Evolutionary conservation across 2,329 filamentous ascomycete species (phyloP).

Genomic region (Neurospora sp.): DNA sequence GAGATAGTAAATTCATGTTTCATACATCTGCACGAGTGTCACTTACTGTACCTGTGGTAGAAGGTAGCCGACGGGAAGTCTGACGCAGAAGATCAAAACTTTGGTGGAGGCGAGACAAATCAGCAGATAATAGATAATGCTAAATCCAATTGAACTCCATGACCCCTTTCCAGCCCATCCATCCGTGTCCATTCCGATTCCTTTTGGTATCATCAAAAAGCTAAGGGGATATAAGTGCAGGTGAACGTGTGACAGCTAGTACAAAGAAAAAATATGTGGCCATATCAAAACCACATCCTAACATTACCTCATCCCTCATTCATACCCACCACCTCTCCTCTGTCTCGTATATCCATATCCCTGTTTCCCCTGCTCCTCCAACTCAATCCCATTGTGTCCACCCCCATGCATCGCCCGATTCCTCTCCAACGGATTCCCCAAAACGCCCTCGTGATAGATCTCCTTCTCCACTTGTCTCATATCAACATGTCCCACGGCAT

Average conservation of each 20-base stretch:
- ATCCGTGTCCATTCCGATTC: neutral
- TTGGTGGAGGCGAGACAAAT: neutral
- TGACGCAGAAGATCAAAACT: neutral
- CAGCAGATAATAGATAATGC: neutral
- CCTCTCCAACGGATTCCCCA: neutral
- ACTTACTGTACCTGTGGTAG: neutral
- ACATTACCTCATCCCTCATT: neutral
- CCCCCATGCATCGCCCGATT: neutral
- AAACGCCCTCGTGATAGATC: slow-evolving; percentile 18
- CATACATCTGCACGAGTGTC: neutral
- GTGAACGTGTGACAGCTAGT: neutral
- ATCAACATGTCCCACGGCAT: slow-evolving; percentile 45
- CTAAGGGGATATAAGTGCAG: neutral
- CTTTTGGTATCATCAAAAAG: neutral
- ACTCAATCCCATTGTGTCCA: neutral
- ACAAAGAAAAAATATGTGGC: neutral
- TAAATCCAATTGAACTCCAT: neutral
- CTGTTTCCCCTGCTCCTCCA: neutral
- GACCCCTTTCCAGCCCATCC: neutral
- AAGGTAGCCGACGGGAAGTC: neutral
- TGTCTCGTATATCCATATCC: neutral
- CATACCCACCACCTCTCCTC: neutral
- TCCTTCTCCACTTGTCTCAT: slow-evolving; percentile 48
- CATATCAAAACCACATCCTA: neutral
- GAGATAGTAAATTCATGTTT: neutral